Evolutionary conservation across 495 filamentous ascomycete species (phyloP), one percentile per base, ranked within the genome.

Genomic region (Penicillium samsonianum): DNA sequence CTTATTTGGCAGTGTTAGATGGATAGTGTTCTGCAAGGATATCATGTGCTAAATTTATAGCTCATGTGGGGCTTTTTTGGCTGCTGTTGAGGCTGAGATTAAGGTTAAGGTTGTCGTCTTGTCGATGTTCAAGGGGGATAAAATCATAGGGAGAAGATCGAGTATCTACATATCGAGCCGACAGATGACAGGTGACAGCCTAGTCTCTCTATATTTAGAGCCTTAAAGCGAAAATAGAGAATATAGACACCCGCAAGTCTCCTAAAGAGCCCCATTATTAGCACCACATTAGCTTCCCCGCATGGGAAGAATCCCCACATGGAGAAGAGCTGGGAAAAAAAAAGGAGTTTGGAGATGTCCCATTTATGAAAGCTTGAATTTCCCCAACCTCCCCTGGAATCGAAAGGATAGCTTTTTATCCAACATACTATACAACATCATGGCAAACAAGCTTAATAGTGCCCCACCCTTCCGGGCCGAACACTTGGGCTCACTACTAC

Each of bases 401-500:
- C n/a, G 7, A n/a, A n/a, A n/a, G 3, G 16, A 17, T 9, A 38
- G 5, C 16, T 8, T 38, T 38, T 37, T 37, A 37, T 5, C 16
- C 35, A 17, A 9, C 33, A 4, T n/a, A n/a, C n/a, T n/a, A n/a
- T n/a, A n/a, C n/a, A n/a, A 26, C 26, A 58, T 4, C 48, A 68
- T 70, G 65, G 41, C 63, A 17, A 50, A 31, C 54, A 48, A 65
- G 41, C 59, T 68, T 38, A 62, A 65, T 46, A 67, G 65, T 38
- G 59, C 62, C 22, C 84, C 85, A 46, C 86, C 87, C 12, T 90
- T 89, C 73, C 80, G 85, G 58, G 87, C 86, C 19, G 88, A 90
- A 74, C 87, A 90, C 55, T 74, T 91, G 66, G 87, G 88, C 65
- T 89, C 85, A 8, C 78, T 90, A 31, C 77, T 89, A 26, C 81